Evolutionary conservation across 116 monocot species (phyloP).

Genomic region (Dioscorea cayenensis): DNA sequence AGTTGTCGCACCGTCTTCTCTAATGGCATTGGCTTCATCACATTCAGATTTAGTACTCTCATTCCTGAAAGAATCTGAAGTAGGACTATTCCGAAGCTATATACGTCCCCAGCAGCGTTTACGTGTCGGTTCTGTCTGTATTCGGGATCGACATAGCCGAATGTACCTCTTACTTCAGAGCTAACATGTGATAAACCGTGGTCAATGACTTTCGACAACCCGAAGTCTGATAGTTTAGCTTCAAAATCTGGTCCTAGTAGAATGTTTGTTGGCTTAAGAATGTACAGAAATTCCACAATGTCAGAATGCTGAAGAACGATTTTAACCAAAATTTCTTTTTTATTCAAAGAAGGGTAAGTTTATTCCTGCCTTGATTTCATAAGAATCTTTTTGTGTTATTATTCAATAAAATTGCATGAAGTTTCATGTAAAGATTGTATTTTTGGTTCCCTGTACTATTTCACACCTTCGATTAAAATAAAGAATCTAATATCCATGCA

Average conservation of each 20-base stretch:
- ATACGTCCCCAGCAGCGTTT: conserved; percentile 42
- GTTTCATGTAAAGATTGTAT: too few species aligned
- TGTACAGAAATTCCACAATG: not conserved
- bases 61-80: conserved; percentile 44
- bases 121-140: conserved; percentile 43
- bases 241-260: conserved; percentile 46
- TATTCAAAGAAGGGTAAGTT: too few species aligned
- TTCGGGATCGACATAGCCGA: conserved; percentile 53
- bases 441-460: too few species aligned
- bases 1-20: conserved; percentile 29
- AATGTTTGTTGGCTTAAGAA: conserved; percentile 46
- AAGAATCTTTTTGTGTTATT: too few species aligned
- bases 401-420: too few species aligned
- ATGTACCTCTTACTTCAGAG: conserved; percentile 53
- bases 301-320: not conserved
- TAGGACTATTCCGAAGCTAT: conserved; percentile 52
- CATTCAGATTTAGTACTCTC: conserved; percentile 34
- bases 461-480: too few species aligned
- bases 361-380: too few species aligned
- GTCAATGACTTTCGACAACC: conserved; percentile 43
- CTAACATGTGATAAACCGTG: conserved; percentile 37
- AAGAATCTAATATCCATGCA: too few species aligned
- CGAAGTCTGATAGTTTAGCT: conserved; percentile 49
- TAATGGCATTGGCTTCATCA: conserved; percentile 30
- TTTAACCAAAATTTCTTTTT: not conserved